Percentiles rank a stretch among this genome's conserved stretches.
Evolutionary conservation across 441 rosid species (phyloP).

Genomic region (Populus hybrid): DNA sequence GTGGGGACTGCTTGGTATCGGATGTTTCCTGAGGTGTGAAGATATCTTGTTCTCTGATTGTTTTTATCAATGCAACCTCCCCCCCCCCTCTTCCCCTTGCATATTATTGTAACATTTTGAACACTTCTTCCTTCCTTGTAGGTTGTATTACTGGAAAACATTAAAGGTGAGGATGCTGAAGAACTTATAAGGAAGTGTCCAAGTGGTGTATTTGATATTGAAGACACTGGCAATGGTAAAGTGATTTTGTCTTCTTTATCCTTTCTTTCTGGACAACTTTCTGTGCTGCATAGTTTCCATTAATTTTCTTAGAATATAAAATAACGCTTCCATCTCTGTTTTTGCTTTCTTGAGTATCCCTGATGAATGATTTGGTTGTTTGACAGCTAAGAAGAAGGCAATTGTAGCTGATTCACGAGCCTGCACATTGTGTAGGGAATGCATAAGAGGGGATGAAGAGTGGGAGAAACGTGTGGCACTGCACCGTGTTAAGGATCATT

Average conservation of each 20-base stretch:
- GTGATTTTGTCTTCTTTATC: slow-evolving; percentile 22
- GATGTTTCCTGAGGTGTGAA: slow-evolving; percentile 90
- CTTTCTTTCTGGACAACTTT: slow-evolving; percentile 1
- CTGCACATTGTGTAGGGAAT: slow-evolving; percentile 89
- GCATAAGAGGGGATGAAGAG: slow-evolving; percentile 59
- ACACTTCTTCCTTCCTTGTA: slow-evolving; percentile 21
- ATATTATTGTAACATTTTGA: background rate
- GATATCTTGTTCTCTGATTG: slow-evolving; percentile 13
- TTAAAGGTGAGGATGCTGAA: slow-evolving; percentile 61
- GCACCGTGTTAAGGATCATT: slow-evolving; percentile 72
- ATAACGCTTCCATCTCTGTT: background rate
- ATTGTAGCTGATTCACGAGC: slow-evolving; percentile 71
- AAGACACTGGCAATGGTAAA: slow-evolving; percentile 86
- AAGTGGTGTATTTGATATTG: slow-evolving; percentile 78
- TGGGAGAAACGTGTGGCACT: slow-evolving; percentile 66
- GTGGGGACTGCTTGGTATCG: slow-evolving; percentile 96
- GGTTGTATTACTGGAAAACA: slow-evolving; percentile 67
- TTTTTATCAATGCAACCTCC: background rate
- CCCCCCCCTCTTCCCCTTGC: background rate
- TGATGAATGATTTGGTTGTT: slow-evolving; percentile 20
- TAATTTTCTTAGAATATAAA: background rate
- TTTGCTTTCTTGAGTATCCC: slow-evolving; percentile 1
- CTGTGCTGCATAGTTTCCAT: background rate
- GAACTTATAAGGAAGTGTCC: slow-evolving; percentile 69
- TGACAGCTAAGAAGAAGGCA: slow-evolving; percentile 77